phyloP scores from a whole-genome alignment of 768 basidiomycete species.

The Leccinum variicolor region DNA sequence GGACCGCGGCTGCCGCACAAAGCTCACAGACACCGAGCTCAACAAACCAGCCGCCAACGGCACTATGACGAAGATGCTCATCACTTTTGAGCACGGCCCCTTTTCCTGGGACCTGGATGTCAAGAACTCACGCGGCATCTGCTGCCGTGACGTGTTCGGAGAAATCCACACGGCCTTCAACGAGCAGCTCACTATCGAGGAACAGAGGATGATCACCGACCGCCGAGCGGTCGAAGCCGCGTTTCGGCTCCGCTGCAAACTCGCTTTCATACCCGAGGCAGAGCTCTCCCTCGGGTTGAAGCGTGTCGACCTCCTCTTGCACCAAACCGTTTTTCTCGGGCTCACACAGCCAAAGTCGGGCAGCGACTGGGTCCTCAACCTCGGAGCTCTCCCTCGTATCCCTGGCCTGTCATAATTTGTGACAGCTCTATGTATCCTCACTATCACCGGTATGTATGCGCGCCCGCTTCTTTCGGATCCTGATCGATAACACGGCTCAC shows the following conservation, averaged over 20 bases:
- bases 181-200: conserved; percentile 42
- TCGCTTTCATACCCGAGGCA: conserved; percentile 38
- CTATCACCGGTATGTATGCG: conserved; percentile 17
- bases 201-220: conserved; percentile 34
- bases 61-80: conserved; percentile 46
- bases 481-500: not conserved
- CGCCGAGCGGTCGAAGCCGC: conserved; percentile 36
- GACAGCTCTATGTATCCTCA: conserved; percentile 11
- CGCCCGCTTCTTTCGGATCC: not conserved
- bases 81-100: conserved; percentile 39
- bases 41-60: conserved; percentile 43
- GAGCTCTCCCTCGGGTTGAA: conserved; percentile 48
- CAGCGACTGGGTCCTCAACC: conserved; percentile 36
- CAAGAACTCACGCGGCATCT: conserved; percentile 40
- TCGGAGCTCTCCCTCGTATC: conserved; percentile 14
- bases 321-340: conserved; percentile 52
- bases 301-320: conserved; percentile 53
- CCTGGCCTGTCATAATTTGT: conserved; percentile 9
- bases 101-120: conserved; percentile 42
- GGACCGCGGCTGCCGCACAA: conserved; percentile 21
- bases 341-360: conserved; percentile 38
- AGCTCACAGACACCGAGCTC: conserved; percentile 36
- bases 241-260: conserved; percentile 46
- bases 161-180: conserved; percentile 52
- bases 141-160: conserved; percentile 57